Conservation (phyloP, 768 basidiomycete species). For the Podaxis sp. region DNA sequence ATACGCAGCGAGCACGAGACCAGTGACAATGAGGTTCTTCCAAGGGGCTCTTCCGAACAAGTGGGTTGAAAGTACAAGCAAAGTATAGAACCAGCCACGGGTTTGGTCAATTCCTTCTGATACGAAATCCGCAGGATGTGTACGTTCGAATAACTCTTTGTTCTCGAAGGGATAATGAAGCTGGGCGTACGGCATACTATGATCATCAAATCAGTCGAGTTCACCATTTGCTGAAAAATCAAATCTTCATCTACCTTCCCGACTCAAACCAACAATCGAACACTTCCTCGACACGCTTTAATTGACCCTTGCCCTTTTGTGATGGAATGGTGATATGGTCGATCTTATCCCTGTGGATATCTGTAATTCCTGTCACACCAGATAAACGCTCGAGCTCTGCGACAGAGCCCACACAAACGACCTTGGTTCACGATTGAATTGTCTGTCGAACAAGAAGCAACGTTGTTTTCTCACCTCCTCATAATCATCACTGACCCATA, state of each 20-base stretch:
- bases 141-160: constrained; percentile 76
- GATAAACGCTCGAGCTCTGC: constrained; percentile 83
- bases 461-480: constrained; percentile 58
- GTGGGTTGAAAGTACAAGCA: constrained; percentile 94
- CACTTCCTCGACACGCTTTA: constrained; percentile 93
- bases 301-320: constrained; percentile 73
- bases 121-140: constrained; percentile 94
- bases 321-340: constrained; percentile 97
- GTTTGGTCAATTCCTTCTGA: constrained; percentile 99
- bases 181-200: constrained; percentile 97
- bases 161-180: constrained; percentile 98
- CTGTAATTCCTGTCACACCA: constrained; percentile 78
- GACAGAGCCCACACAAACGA: constrained; percentile 85
- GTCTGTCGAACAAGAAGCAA: not conserved
- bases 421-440: constrained; percentile 31
- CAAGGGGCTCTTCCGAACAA: constrained; percentile 92
- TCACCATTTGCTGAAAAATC: not conserved
- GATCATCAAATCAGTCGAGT: not conserved
- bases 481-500: constrained; percentile 93
- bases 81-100: constrained; percentile 98
- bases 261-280: constrained; percentile 99
- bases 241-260: constrained; percentile 62
- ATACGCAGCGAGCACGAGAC: constrained; percentile 91
- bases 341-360: constrained; percentile 92
- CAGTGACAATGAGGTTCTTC: constrained; percentile 97